These are phyloP conservation scores for Nematodospora anomalae DNA, from an alignment of 1,139 yeast genomes.

Conservation along the genomic window DNA sequence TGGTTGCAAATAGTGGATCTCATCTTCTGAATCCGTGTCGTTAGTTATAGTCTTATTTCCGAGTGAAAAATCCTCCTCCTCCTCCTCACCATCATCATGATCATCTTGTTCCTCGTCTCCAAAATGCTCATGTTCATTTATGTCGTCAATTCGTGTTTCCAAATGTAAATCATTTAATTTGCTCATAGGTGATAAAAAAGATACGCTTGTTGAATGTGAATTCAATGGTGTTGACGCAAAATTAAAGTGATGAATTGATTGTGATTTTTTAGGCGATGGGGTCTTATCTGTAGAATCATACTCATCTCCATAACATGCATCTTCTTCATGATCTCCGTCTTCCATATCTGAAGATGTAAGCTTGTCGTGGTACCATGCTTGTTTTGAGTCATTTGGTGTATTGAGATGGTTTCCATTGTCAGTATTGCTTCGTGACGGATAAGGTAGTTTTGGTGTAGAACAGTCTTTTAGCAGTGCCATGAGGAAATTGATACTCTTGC, in stretches of 20 bases:
- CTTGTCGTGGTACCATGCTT: conserved; percentile 11
- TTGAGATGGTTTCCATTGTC: conserved; percentile 1
- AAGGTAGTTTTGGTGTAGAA: conserved; percentile 7
- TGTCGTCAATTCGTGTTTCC: conserved; percentile 11
- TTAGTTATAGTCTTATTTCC: conserved; percentile 22
- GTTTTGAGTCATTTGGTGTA: conserved; percentile 4
- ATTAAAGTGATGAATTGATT: conserved; percentile 4
- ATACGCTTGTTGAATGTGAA: conserved; percentile 19
- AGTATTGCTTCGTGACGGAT: conserved; percentile 1
- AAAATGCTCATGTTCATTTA: conserved; percentile 2
- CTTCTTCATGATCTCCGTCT: conserved; percentile 4
- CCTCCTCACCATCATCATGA: conserved; percentile 8
- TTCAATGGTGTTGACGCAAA: conserved; percentile 39
- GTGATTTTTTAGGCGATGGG: conserved; percentile 15
- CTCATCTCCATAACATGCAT: conserved; percentile 1
- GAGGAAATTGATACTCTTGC: no score
- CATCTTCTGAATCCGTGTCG: conserved; percentile 9
- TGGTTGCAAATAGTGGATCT: conserved; percentile 7
- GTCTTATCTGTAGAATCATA: conserved; percentile 10
- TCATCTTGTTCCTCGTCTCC: conserved; percentile 7
- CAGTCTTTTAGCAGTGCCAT: neutral
- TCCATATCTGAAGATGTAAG: conserved; percentile 6
- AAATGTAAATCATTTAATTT: conserved; percentile 33
- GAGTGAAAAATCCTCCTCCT: conserved; percentile 15
- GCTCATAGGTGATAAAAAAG: conserved; percentile 41